Percentiles rank a stretch among this genome's conserved stretches.
phyloP scores from a whole-genome alignment of 768 basidiomycete genomes.

The Hericium rajendrae region DNA sequence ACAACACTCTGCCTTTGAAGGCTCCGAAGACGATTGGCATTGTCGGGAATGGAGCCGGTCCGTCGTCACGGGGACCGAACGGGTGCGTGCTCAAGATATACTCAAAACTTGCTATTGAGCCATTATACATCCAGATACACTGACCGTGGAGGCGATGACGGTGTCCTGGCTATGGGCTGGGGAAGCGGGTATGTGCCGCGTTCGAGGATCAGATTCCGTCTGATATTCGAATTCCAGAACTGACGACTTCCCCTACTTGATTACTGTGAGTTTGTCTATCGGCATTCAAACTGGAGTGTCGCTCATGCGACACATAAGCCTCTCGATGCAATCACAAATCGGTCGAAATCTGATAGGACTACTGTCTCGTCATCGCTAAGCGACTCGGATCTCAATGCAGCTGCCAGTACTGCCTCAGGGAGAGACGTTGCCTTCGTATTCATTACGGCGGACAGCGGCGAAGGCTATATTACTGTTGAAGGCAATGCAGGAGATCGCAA shows the following conservation, averaged over 20 bases:
- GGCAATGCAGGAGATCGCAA: constrained; percentile 60
- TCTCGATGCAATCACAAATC: background rate
- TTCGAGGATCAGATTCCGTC: background rate
- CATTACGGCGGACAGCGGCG: constrained; percentile 73
- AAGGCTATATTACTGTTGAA: constrained; percentile 65
- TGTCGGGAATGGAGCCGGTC: constrained; percentile 49
- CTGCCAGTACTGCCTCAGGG: constrained; percentile 9
- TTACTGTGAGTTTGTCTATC: background rate
- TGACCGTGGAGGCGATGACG: constrained; percentile 47
- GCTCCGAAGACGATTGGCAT: constrained; percentile 40
- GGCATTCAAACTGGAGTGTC: background rate
- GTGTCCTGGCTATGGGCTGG: constrained; percentile 55
- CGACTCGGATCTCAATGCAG: background rate
- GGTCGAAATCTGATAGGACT: background rate
- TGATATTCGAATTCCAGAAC: background rate
- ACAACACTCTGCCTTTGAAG: constrained; percentile 35
- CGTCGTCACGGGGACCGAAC: constrained; percentile 43
- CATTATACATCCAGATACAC: constrained; percentile 23
- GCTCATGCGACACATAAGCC: background rate
- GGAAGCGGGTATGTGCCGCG: constrained; percentile 16
- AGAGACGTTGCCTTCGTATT: constrained; percentile 70
- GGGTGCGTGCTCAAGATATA: constrained; percentile 22
- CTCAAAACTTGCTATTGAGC: background rate
- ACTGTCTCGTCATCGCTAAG: background rate
- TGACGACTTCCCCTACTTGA: constrained; percentile 2